Base-by-base conservation (phyloP, 768 basidiomycete species). In the Suillus bovinus region DNA sequence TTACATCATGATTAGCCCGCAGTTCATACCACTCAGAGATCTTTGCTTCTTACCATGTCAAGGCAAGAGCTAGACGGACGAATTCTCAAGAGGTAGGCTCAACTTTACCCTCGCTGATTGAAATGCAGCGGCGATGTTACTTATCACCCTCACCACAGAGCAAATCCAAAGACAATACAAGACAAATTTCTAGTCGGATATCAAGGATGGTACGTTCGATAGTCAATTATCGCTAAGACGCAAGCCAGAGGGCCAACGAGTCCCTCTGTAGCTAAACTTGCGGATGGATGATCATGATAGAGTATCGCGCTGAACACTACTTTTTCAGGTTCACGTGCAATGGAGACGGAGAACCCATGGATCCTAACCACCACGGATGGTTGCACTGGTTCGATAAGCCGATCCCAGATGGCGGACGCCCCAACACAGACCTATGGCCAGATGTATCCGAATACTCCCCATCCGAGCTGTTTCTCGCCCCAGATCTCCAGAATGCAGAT, bases 111-210 rank as follows among this genome's bases (percentile, higher is more conserved):
- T 4, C 41, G 20, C 41, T 1, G 9, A 42, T 39, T 7, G 10
- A 46, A 22, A 11, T n/a, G 9, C 44, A 22, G n/a, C 22, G 13
- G 44, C 11, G 11, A 46, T 44, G 44, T 46, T 46, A 11, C 44
- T 46, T 46, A 46, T 54, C 6, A 46, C 31, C n/a, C 5, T 55
- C 31, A 39, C n/a, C 14, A 33, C 61, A 81, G 89, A 64, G 87
- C 88, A 10, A 81, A 90, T 69, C 85, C 92, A 27, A 82, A 81
- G 7, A 91, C 90, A 10, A 91, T 94, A 52, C 89, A 91, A 61
- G 84, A 91, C 77, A 94, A 94, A 70, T 85, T 93, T 67, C 75
- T 94, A 33, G 89, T 93, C 0, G 92, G 92, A 38, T 94, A 94
- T 72, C 93, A 94, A 75, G 93, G 91, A 72, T 93, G 92, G 92